These are phyloP conservation scores for Fraxinus cuspidata DNA, from an alignment of 257 asterid genomes.

Conservation along the genomic window DNA sequence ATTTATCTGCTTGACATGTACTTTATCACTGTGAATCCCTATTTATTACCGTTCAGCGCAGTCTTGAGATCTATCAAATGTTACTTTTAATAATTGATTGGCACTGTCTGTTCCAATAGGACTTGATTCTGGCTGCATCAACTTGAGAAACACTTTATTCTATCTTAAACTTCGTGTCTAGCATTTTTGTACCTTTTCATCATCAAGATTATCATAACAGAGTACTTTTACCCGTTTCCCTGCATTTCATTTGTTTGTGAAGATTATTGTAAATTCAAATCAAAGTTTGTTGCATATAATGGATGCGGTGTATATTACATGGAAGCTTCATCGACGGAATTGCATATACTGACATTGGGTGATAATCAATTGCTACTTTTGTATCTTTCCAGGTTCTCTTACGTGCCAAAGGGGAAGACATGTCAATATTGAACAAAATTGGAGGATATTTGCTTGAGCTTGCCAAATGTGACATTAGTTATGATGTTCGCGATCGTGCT, in stretches of 20 bases:
- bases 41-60: background rate
- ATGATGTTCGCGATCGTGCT: slow-evolving; percentile 95
- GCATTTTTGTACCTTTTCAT: slow-evolving; percentile 9
- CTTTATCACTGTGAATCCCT: background rate
- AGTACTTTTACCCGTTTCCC: slow-evolving; percentile 4
- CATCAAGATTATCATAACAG: background rate
- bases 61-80: background rate
- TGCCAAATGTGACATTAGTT: slow-evolving; percentile 77
- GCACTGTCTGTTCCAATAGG: background rate
- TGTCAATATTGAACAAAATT: slow-evolving; percentile 40
- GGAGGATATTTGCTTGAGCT: slow-evolving; percentile 75
- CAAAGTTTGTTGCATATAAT: slow-evolving; percentile 20
- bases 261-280: slow-evolving; percentile 13
- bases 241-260: slow-evolving; percentile 1
- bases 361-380: slow-evolving; percentile 24
- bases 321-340: slow-evolving; percentile 14
- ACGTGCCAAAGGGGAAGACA: slow-evolving; percentile 57
- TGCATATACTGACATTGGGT: slow-evolving; percentile 11
- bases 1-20: slow-evolving; percentile 5
- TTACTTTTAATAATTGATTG: background rate
- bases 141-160: background rate
- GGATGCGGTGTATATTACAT: slow-evolving; percentile 17
- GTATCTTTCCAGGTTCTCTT: slow-evolving; percentile 62
- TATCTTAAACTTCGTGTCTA: background rate
- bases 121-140: background rate